A percentile compares a stretch with the other conserved stretches of the same genome.
Evolutionary conservation across 495 filamentous ascomycete species (phyloP).

Genomic region (Aspergillus campestris): DNA sequence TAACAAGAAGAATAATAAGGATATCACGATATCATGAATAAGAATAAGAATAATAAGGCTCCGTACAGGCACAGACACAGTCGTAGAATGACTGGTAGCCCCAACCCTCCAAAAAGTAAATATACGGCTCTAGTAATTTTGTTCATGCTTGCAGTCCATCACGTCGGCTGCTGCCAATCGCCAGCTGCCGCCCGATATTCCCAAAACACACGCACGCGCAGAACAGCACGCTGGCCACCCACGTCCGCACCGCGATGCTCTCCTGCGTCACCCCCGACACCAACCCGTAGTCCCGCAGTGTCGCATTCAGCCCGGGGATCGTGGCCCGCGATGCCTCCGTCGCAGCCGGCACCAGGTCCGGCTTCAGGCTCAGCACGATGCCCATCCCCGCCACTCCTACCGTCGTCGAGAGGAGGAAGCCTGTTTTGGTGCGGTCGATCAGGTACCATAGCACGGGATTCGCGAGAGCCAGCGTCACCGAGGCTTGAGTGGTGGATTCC

Average conservation of each 20-base stretch:
- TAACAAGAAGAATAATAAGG: not conserved
- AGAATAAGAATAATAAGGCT: too few relatives aligned
- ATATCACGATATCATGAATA: too few relatives aligned
- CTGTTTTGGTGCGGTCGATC: slow-evolving; percentile 79
- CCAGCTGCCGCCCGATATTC: slow-evolving; percentile 80
- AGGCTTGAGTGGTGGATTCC: slow-evolving; percentile 89
- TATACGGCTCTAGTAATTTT: not conserved
- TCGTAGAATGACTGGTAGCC: too few relatives aligned
- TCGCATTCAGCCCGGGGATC: slow-evolving; percentile 21
- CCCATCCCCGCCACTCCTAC: slow-evolving; percentile 69
- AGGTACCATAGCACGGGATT: slow-evolving; percentile 96
- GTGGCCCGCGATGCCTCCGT: slow-evolving; percentile 36
- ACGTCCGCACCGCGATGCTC: slow-evolving; percentile 68
- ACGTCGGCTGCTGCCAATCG: slow-evolving; percentile 29
- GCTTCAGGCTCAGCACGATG: slow-evolving; percentile 61
- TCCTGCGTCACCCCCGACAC: slow-evolving; percentile 59
- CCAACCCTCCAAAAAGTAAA: too few relatives aligned
- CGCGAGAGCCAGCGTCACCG: slow-evolving; percentile 79
- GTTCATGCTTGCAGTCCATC: slow-evolving; percentile 17
- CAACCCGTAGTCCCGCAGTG: slow-evolving; percentile 32
- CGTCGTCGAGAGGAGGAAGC: slow-evolving; percentile 63
- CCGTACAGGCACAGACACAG: too few relatives aligned
- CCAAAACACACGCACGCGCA: slow-evolving; percentile 94
- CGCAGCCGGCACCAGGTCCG: slow-evolving; percentile 61
- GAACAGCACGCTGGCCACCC: slow-evolving; percentile 88